Base-by-base conservation (phyloP, 2,329 filamentous ascomycete species). In the Botrytis squamosa region DNA sequence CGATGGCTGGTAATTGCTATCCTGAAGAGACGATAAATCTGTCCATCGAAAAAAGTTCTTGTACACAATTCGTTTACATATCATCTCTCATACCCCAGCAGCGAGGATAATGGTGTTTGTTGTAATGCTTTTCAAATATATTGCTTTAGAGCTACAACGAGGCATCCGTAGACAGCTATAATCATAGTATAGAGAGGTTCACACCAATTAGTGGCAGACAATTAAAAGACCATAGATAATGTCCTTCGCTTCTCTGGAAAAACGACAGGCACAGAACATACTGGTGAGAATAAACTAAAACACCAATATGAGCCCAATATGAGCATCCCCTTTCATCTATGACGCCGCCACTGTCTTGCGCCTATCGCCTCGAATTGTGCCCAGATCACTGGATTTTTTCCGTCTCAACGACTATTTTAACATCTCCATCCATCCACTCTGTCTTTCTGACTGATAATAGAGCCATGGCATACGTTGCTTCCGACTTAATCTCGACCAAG, bases 1-100 rank as follows among this genome's bases (percentile, higher is more conserved):
- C 87, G 89, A 76, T 94, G 92, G 91, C 83, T 93, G n/a, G 88
- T 89, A 7, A 84, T 93, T 73, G 87, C 85, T 6, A 83, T 87
- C 73, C 79, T 91, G 78, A 86, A 77, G 76, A 80, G 65, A 36
- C 38, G 71, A 42, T 59, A 40, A 59, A 57, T 3, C 22, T 18
- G 38, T 33, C 3, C 40, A 14, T 55, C n/a, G 49, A 52, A 52
- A 22, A 57, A 22, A 3, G 14, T 18, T 14, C 29, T 57, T 12
- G 49, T 42, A 42, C 16, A 68, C 8, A 14, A 20, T 5, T n/a
- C 36, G 12, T 40, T 14, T 18, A 16, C 40, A 22, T 5, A 42
- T 18, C n/a, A 57, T 16, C 20, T n/a, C 42, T 20, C n/a, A 68
- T 33, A 44, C 18, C 14, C 6, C 40, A 22, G 33, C 10, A 29